Base-by-base conservation (phyloP, 768 basidiomycete species). In the Phaeolepiota aurea region DNA sequence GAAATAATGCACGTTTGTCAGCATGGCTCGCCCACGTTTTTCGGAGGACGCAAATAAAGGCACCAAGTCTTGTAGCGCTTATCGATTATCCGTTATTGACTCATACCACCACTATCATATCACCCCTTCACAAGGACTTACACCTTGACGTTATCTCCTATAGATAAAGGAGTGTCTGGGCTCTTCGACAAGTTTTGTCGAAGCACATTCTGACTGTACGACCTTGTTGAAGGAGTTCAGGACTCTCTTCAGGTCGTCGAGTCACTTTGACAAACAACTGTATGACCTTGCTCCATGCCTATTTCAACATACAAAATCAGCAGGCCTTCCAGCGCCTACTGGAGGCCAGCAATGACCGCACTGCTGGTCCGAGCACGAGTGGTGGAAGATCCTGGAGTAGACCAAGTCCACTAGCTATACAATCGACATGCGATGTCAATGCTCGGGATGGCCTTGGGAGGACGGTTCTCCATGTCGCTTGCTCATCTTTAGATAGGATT, bases 391-490 rank as follows among this genome's bases (percentile, higher is more conserved):
- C 80, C 9, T 78, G 76, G 76, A 75, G 61, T 45, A 64, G 71
- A 49, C 55, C 63, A 32, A 69, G 67, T 49, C 57, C 66, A 40
- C 51, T 74, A 43, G 46, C 52, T 16, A 57, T 60, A 33, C 48
- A 65, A 31, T 48, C 51, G 13, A 53, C 51, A 1, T 55, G 52
- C 37, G 79, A 90, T 54, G 71, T 90, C 34, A 91, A 92, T 50
- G 74, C 77, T 2, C 64, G 74, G 21, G 88, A 92, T 54, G 58
- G 65, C 53, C 65, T 85, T 20, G 87, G 89, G 7, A 66, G 82
- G 43, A 85, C 87, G 0, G 81, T 84, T 1, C 71, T 96, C 7
- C 93, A 97, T 54, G 74, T 91, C 28, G 84, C 85, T 0, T 88
- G 85, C 44, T 59, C 77, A 0, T 71, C 79, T 14, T 53, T 69